Evolutionary conservation across 345 rosid genomes (phyloP).

Genomic region (Populus simonii): DNA sequence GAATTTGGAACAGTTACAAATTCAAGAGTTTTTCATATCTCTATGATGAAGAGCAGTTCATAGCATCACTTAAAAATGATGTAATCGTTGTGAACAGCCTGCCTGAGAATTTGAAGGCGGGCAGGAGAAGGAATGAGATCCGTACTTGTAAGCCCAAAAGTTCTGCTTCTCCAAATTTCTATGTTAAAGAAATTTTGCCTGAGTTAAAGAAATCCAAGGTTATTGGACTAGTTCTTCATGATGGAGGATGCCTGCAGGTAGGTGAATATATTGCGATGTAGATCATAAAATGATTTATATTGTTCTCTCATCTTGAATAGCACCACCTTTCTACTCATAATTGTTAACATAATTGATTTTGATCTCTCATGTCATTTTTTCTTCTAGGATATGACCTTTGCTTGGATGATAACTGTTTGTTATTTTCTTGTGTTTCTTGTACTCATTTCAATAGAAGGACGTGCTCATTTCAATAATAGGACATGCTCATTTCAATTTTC

Average conservation of each 20-base stretch:
- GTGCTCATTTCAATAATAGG: not conserved
- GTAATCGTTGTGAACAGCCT: conserved; percentile 60
- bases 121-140: conserved; percentile 68
- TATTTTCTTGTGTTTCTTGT: not conserved
- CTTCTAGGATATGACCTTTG: not conserved
- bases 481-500: not conserved
- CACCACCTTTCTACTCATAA: not conserved
- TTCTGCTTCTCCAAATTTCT: conserved; percentile 69
- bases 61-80: conserved; percentile 85
- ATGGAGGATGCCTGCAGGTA: conserved; percentile 97
- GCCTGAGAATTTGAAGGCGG: conserved; percentile 75
- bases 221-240: conserved; percentile 65
- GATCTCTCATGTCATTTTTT: not conserved
- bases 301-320: not conserved
- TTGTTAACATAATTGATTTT: not conserved
- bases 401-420: not conserved
- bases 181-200: conserved; percentile 74
- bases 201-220: conserved; percentile 66
- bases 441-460: too few species aligned
- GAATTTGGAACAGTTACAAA: conserved; percentile 49
- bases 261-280: conserved; percentile 7
- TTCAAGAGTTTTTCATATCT: conserved; percentile 96
- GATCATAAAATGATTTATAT: not conserved
- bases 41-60: conserved; percentile 90
- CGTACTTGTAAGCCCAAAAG: conserved; percentile 71